These are phyloP conservation scores for Arthrobotrys entomopaga DNA, from an alignment of 2,329 filamentous ascomycete species.

Conservation along the genomic window DNA sequence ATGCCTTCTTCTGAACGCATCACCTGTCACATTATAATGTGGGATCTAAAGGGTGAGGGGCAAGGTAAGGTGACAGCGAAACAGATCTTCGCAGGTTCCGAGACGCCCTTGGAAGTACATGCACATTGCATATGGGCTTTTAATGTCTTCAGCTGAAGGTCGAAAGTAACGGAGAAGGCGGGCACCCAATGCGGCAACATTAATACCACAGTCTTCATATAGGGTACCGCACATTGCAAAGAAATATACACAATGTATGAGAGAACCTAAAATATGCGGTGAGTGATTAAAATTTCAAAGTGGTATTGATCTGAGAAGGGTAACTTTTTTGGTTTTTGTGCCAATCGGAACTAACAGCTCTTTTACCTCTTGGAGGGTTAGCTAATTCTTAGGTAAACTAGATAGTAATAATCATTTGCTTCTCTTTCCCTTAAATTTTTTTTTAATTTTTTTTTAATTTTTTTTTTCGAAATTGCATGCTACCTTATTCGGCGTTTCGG, in stretches of 20 bases:
- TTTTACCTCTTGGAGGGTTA: too few species aligned
- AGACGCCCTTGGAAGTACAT: not conserved
- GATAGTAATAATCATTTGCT: too few species aligned
- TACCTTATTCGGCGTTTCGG: not conserved
- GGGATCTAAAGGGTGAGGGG: too few species aligned
- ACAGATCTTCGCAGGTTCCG: too few species aligned
- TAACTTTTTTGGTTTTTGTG: not conserved
- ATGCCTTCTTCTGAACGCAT: not conserved
- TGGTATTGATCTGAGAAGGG: slow-evolving; percentile 2
- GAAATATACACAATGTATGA: not conserved
- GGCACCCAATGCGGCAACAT: slow-evolving; percentile 15
- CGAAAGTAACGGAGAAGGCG: slow-evolving; percentile 4
- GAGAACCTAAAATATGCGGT: not conserved
- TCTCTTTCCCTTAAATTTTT: not conserved
- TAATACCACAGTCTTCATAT: slow-evolving; percentile 2
- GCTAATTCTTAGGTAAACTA: too few species aligned
- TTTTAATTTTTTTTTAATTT: not conserved
- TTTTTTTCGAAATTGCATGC: not conserved
- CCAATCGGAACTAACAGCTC: too few species aligned
- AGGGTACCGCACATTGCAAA: not conserved
- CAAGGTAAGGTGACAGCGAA: not conserved
- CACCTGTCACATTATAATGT: not conserved
- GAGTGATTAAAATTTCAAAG: too few species aligned
- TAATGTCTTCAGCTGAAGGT: not conserved
- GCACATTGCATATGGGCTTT: not conserved